A percentile compares a stretch with the other conserved stretches of the same genome.
These are phyloP conservation scores for Phytophthora colocasiae DNA, from an alignment of 352 stramenopile species.

Conservation along the genomic window DNA sequence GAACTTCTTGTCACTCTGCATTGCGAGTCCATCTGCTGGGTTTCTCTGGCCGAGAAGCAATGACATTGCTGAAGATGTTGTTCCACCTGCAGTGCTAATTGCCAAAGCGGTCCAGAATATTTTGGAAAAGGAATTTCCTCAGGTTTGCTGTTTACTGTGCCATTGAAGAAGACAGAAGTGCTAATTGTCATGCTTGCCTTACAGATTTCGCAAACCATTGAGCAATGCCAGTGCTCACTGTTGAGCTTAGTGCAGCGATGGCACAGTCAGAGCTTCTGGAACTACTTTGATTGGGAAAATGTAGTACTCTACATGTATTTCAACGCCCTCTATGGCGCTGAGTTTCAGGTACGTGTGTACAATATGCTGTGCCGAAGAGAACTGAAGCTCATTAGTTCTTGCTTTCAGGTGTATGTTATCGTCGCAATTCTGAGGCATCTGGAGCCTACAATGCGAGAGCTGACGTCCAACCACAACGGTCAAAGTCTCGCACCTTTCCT, in stretches of 20 bases:
- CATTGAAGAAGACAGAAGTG: background rate
- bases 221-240: conserved; percentile 57
- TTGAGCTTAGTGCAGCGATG: conserved; percentile 54
- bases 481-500: conserved; percentile 45
- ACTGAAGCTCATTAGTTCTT: background rate
- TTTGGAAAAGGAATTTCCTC: conserved; percentile 53
- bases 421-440: conserved; percentile 59
- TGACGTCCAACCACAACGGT: conserved; percentile 34
- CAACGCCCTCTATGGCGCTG: conserved; percentile 57
- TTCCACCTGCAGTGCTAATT: conserved; percentile 18
- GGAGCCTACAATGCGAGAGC: conserved; percentile 42
- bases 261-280: conserved; percentile 72
- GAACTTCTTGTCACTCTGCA: conserved; percentile 40
- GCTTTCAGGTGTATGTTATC: conserved; percentile 57
- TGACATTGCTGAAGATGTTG: background rate
- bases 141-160: conserved; percentile 34
- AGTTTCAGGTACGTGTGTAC: conserved; percentile 57
- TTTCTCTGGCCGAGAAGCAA: conserved; percentile 51
- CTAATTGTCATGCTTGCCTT: conserved; percentile 5
- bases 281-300: conserved; percentile 74
- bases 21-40: conserved; percentile 22
- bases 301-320: conserved; percentile 62
- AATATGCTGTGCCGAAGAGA: no score
- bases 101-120: conserved; percentile 56
- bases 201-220: conserved; percentile 52